Percentiles rank a stretch among this genome's conserved stretches.
Conservation (phyloP, 192 early-diverging fungal species). For the Endogone sp. region DNA sequence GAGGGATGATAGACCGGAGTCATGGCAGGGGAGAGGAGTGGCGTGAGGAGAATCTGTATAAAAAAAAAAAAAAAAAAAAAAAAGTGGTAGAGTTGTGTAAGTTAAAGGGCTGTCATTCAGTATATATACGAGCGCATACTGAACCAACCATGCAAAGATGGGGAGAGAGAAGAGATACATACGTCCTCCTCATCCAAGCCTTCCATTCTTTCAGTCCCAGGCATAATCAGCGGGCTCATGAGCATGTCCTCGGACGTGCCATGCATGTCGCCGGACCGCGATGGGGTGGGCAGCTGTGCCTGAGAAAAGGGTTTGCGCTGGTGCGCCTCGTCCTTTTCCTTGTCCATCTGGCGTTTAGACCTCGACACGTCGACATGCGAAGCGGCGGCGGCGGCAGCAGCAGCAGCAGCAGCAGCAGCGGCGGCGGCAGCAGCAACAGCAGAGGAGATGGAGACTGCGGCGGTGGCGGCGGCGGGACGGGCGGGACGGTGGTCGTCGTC, state of each 20-base stretch:
- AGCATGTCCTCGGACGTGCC: background rate
- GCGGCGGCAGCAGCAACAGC: too few relatives aligned
- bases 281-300: background rate
- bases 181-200: background rate
- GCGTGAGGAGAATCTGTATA: slow-evolving; percentile 40
- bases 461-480: too few relatives aligned
- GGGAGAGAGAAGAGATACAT: background rate
- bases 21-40: slow-evolving; percentile 67
- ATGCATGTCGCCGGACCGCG: background rate
- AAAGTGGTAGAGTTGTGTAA: too few relatives aligned
- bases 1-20: slow-evolving; percentile 47
- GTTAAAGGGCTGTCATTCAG: too few relatives aligned
- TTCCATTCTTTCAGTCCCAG: background rate
- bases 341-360: background rate
- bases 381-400: background rate
- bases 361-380: background rate
- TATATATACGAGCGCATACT: too few relatives aligned
- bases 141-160: background rate
- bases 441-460: too few relatives aligned
- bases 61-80: too few relatives aligned
- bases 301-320: background rate
- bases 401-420: too few relatives aligned
- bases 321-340: too few relatives aligned
- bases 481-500: background rate
- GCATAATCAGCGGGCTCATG: background rate